phyloP scores from a whole-genome alignment of 1,284 basidiomycete species.

The Termitomyces sp. region DNA sequence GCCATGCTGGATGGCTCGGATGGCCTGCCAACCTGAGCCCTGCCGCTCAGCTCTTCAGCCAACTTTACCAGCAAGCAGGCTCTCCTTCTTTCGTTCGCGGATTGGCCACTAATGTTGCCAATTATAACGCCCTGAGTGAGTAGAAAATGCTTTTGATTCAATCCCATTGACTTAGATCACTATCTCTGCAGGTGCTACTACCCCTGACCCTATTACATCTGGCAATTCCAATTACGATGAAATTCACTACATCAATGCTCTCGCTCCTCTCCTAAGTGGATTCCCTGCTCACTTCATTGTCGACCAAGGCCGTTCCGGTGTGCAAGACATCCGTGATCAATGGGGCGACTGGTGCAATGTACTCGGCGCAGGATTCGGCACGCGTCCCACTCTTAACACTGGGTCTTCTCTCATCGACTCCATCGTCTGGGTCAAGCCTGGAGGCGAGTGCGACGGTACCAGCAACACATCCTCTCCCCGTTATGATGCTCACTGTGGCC shows the following conservation, averaged over 20 bases:
- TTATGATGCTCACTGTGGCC: slow-evolving; percentile 52
- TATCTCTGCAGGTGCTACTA: slow-evolving; percentile 29
- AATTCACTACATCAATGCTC: slow-evolving; percentile 53
- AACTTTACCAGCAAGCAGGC: slow-evolving; percentile 46
- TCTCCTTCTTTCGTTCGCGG: slow-evolving; percentile 52
- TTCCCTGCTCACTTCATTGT: slow-evolving; percentile 63
- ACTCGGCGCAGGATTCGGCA: slow-evolving; percentile 58
- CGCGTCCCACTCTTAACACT: slow-evolving; percentile 53
- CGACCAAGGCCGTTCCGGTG: slow-evolving; percentile 59
- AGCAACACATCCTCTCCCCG: slow-evolving; percentile 53
- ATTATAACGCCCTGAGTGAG: slow-evolving; percentile 54
- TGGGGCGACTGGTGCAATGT: slow-evolving; percentile 63
- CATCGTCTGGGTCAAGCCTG: slow-evolving; percentile 67
- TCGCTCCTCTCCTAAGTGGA: slow-evolving; percentile 46
- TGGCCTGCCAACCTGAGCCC: slow-evolving; percentile 60
- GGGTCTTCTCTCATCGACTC: slow-evolving; percentile 52
- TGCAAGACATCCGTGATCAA: slow-evolving; percentile 51
- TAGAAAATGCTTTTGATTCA: background rate
- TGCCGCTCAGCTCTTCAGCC: slow-evolving; percentile 50
- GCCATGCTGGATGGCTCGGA: slow-evolving; percentile 64
- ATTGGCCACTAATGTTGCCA: slow-evolving; percentile 61
- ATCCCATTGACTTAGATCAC: background rate
- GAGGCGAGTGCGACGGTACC: slow-evolving; percentile 64
- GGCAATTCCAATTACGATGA: slow-evolving; percentile 60
- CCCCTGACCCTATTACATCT: slow-evolving; percentile 56